Conservation (phyloP, 768 basidiomycete species). For the Pleurotus sapidus region DNA sequence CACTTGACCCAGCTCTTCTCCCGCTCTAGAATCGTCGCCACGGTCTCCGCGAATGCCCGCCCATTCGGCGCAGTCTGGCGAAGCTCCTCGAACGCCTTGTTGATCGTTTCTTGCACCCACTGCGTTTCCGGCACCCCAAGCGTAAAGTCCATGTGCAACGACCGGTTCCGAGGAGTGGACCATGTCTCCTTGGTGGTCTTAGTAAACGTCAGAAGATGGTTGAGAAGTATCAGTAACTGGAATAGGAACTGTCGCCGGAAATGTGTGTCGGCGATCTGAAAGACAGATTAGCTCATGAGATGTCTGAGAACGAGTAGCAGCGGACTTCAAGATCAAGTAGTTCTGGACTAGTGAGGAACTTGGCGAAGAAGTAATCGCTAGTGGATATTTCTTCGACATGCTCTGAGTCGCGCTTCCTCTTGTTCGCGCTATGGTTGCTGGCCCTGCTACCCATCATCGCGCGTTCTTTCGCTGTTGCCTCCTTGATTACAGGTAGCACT, state of each 20-base stretch:
- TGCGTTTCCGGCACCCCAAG: conserved; percentile 63
- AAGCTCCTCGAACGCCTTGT: conserved; percentile 56
- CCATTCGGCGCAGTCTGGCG: conserved; percentile 79
- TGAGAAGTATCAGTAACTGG: conserved; percentile 76
- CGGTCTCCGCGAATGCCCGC: conserved; percentile 72
- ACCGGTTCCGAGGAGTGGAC: conserved; percentile 66
- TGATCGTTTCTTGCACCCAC: conserved; percentile 74
- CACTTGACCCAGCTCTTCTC: conserved; percentile 90
- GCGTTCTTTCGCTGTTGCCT: conserved; percentile 85
- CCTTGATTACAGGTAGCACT: conserved; percentile 76
- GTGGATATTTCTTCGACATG: conserved; percentile 45
- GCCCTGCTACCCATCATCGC: conserved; percentile 81
- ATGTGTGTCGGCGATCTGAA: conserved; percentile 81
- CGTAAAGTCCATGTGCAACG: conserved; percentile 82
- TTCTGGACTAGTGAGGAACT: conserved; percentile 87
- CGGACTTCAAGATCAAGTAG: conserved; percentile 83
- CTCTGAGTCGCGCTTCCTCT: conserved; percentile 66
- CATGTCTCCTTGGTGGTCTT: conserved; percentile 61
- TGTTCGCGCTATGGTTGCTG: conserved; percentile 35
- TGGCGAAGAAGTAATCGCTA: conserved; percentile 88
- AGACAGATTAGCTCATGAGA: conserved; percentile 9
- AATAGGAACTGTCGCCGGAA: conserved; percentile 94
- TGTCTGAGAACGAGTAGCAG: conserved; percentile 6
- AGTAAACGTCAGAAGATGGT: conserved; percentile 74
- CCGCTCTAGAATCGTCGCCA: conserved; percentile 66